Evolutionary conservation across 345 rosid species (phyloP).

Genomic region (Theobroma cacao): DNA sequence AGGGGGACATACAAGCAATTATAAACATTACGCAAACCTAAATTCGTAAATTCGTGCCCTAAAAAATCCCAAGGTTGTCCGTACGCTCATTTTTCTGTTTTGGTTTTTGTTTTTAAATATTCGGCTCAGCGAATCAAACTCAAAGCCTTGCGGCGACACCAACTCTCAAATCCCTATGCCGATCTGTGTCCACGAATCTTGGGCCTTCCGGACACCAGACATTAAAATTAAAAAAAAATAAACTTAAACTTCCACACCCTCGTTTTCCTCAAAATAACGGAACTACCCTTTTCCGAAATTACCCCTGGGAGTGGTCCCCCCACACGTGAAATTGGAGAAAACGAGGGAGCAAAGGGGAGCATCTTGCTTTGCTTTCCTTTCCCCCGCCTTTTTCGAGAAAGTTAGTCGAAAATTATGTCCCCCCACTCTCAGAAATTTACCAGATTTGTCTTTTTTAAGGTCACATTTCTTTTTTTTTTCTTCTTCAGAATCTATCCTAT

Average conservation of each 20-base stretch:
- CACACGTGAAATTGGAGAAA: not conserved
- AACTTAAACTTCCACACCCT: not conserved
- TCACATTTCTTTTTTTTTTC: not conserved
- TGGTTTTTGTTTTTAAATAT: no score
- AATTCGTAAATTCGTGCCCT: not conserved
- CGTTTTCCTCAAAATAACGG: not conserved
- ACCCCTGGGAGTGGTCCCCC: not conserved
- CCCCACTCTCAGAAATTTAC: not conserved
- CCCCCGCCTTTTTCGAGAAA: not conserved
- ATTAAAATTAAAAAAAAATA: not conserved
- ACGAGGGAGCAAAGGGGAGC: not conserved
- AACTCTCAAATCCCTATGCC: constrained; percentile 17
- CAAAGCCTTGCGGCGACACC: not conserved
- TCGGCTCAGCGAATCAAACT: no score
- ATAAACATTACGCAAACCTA: not conserved
- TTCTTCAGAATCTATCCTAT: not conserved
- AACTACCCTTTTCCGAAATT: not conserved
- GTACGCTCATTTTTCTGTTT: not conserved
- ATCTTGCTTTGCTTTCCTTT: not conserved
- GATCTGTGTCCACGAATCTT: constrained; percentile 28
- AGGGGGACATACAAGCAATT: not conserved
- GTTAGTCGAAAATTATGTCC: not conserved
- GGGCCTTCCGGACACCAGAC: no score
- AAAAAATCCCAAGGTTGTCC: not conserved
- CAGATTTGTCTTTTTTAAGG: constrained; percentile 1